Conservation (phyloP, 2,329 filamentous ascomycete species). For the Zelopaecilomyces penicillatus region DNA sequence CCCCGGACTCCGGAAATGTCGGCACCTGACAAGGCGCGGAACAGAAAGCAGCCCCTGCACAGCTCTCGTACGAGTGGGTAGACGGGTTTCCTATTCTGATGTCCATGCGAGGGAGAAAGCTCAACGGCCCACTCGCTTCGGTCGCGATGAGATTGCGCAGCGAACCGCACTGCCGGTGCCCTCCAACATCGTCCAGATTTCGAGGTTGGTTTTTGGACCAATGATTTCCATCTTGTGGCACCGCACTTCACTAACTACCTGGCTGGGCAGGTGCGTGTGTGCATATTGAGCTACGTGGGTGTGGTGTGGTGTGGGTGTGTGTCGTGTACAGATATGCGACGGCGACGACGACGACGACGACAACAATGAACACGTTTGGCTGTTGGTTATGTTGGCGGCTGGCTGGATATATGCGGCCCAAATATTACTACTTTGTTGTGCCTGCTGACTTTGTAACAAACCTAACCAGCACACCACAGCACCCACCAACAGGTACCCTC, state of each 20-base stretch:
- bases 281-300: background rate
- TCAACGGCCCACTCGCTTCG: background rate
- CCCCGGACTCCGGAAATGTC: background rate
- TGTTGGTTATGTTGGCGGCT: too few relatives aligned
- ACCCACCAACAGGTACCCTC: too few relatives aligned
- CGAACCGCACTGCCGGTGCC: slow-evolving; percentile 5
- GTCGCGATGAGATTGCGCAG: background rate
- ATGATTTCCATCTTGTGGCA: background rate
- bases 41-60: background rate
- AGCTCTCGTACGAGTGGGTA: background rate
- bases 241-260: background rate
- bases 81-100: slow-evolving; percentile 8
- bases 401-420: too few relatives aligned
- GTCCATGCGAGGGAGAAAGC: background rate
- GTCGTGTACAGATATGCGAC: too few relatives aligned
- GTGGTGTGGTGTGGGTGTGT: too few relatives aligned
- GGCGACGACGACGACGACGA: too few relatives aligned
- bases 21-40: background rate
- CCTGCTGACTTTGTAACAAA: too few relatives aligned
- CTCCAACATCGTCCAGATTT: slow-evolving; percentile 1
- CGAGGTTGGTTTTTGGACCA: background rate
- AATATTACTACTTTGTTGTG: too few relatives aligned
- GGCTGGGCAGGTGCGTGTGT: background rate
- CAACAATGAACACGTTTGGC: too few relatives aligned
- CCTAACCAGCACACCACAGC: too few relatives aligned